These are phyloP conservation scores for Allium sativum DNA, from an alignment of 106 monocot genomes.

Conservation along the genomic window DNA sequence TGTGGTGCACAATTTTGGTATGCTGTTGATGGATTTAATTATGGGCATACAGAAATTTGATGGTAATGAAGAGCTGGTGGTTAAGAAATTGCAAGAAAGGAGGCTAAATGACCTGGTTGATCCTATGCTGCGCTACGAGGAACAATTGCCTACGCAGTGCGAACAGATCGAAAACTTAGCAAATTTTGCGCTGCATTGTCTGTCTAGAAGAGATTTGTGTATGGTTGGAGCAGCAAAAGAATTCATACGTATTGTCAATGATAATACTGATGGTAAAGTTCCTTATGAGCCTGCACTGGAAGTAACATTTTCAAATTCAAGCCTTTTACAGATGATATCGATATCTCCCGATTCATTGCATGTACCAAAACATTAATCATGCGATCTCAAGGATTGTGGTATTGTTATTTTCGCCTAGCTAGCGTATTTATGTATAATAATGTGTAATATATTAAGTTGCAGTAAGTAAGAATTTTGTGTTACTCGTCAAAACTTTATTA, in stretches of 20 bases:
- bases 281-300: conserved; percentile 30
- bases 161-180: conserved; percentile 54
- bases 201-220: conserved; percentile 16
- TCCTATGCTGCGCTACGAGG: conserved; percentile 32
- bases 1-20: conserved; percentile 45
- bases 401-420: too few relatives aligned
- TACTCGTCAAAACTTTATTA: too few relatives aligned
- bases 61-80: conserved; percentile 15
- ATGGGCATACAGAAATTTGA: conserved; percentile 24
- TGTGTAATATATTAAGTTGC: too few relatives aligned
- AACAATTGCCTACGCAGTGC: conserved; percentile 20
- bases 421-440: too few relatives aligned
- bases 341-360: conserved; percentile 57
- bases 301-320: conserved; percentile 72
- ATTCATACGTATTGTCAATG: conserved; percentile 25
- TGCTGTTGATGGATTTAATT: conserved; percentile 55
- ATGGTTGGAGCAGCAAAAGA: conserved; percentile 51
- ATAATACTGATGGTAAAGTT: conserved; percentile 18
- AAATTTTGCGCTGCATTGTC: conserved; percentile 37
- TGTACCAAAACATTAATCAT: neutral
- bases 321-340: conserved; percentile 87
- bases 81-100: conserved; percentile 38
- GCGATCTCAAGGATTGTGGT: too few relatives aligned
- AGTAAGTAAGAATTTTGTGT: too few relatives aligned
- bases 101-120: conserved; percentile 63